Percentiles rank a stretch among this genome's conserved stretches.
Evolutionary conservation across 106 monocot species (phyloP).

Genomic region (Amphibolis antarctica): DNA sequence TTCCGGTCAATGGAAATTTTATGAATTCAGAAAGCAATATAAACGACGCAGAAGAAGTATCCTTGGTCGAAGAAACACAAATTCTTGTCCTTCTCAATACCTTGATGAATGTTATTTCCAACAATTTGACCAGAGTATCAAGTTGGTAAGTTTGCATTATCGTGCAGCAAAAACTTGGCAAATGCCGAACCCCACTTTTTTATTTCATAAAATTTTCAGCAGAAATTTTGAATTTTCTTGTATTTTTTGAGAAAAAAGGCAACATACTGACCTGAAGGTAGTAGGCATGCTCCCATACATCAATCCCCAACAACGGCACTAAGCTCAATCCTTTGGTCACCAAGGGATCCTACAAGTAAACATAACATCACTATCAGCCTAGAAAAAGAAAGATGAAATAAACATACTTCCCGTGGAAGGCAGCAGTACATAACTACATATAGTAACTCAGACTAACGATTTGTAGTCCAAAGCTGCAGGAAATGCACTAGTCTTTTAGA

Average conservation of each 20-base stretch:
- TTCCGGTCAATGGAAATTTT: too few relatives aligned
- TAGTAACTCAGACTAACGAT: too few relatives aligned
- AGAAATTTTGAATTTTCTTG: background rate
- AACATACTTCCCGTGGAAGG: background rate
- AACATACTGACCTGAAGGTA: constrained; percentile 21
- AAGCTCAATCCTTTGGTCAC: constrained; percentile 22
- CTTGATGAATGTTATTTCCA: too few relatives aligned
- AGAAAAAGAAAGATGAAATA: background rate
- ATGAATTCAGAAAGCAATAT: too few relatives aligned
- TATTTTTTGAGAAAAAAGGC: background rate
- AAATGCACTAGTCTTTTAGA: too few relatives aligned
- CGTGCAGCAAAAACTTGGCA: background rate
- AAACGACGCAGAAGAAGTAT: too few relatives aligned
- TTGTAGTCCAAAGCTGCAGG: too few relatives aligned
- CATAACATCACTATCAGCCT: background rate
- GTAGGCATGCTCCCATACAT: constrained; percentile 35
- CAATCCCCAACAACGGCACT: constrained; percentile 23
- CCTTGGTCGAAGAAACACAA: too few relatives aligned
- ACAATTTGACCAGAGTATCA: background rate
- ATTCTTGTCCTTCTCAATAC: too few relatives aligned
- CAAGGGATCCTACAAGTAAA: constrained; percentile 64
- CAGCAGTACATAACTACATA: background rate
- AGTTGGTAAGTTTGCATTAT: background rate
- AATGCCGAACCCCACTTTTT: background rate
- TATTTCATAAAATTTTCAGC: background rate